Evolutionary conservation across 805 yeast genomes (phyloP).

Genomic region (Saturnispora halmiae): DNA sequence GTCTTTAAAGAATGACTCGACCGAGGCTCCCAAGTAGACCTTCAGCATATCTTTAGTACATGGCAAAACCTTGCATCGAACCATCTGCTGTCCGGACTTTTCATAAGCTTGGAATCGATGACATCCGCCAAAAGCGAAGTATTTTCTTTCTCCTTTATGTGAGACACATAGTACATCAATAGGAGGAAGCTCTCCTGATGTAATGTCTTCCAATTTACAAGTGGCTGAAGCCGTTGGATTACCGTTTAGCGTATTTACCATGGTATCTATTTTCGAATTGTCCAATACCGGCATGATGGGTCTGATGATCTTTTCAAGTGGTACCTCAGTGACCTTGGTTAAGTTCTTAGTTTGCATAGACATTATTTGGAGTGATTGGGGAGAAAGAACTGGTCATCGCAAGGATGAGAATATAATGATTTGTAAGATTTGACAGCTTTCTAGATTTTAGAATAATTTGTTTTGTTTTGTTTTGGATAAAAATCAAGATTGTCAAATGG

Average conservation of each 20-base stretch:
- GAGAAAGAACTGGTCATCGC: background rate
- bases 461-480: slow-evolving; percentile 1
- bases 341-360: slow-evolving; percentile 60
- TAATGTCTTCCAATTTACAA: slow-evolving; percentile 38
- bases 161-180: slow-evolving; percentile 66
- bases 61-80: slow-evolving; percentile 65
- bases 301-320: slow-evolving; percentile 57
- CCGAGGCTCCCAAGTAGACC: slow-evolving; percentile 64
- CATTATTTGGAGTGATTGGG: slow-evolving; percentile 29
- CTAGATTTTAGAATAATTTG: background rate
- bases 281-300: slow-evolving; percentile 86
- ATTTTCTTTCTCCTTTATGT: slow-evolving; percentile 50
- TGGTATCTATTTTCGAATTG: slow-evolving; percentile 61
- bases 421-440: background rate
- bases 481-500: slow-evolving; percentile 10
- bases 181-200: slow-evolving; percentile 68
- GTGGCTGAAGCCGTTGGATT: slow-evolving; percentile 56
- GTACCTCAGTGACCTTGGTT: slow-evolving; percentile 46
- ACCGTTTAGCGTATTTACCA: slow-evolving; percentile 65
- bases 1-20: slow-evolving; percentile 38
- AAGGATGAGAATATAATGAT: background rate
- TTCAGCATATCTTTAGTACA: slow-evolving; percentile 60
- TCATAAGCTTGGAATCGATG: slow-evolving; percentile 87
- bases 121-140: slow-evolving; percentile 87
- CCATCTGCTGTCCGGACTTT: slow-evolving; percentile 38